Percentiles rank a stretch among this genome's conserved stretches.
phyloP scores from a whole-genome alignment of 164 flowering plant species.

The Stephania japonica region DNA sequence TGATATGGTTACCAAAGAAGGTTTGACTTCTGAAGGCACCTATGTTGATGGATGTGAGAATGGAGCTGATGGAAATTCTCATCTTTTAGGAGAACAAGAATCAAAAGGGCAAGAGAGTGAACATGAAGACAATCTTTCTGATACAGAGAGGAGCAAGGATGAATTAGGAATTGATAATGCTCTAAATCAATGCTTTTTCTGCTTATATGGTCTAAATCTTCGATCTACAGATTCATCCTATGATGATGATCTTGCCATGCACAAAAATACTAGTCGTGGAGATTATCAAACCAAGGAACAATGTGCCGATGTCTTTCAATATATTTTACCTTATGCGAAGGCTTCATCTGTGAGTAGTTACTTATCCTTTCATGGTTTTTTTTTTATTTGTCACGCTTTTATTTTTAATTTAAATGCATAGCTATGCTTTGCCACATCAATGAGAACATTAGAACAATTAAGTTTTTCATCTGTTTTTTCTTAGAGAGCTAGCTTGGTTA shows the following conservation, averaged over 20 bases:
- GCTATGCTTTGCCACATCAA: background rate
- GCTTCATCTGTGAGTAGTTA: slow-evolving; percentile 80
- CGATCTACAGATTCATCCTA: slow-evolving; percentile 69
- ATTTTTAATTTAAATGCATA: slow-evolving; percentile 2
- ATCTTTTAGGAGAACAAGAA: slow-evolving; percentile 21
- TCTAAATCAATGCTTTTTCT: slow-evolving; percentile 90
- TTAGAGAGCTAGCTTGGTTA: slow-evolving; percentile 81
- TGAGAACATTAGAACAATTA: background rate
- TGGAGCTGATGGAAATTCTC: slow-evolving; percentile 22
- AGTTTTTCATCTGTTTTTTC: slow-evolving; percentile 14
- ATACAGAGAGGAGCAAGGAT: slow-evolving; percentile 70
- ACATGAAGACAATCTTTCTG: slow-evolving; percentile 33
- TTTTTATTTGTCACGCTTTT: background rate
- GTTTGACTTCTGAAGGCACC: slow-evolving; percentile 12
- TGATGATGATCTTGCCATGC: slow-evolving; percentile 82
- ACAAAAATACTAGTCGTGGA: slow-evolving; percentile 87
- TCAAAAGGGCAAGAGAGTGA: slow-evolving; percentile 20
- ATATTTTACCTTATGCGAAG: slow-evolving; percentile 83
- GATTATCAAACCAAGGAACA: slow-evolving; percentile 98
- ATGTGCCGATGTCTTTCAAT: slow-evolving; percentile 93
- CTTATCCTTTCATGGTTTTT: slow-evolving; percentile 7
- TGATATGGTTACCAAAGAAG: slow-evolving; percentile 1
- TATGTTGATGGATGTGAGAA: slow-evolving; percentile 23
- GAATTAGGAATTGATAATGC: slow-evolving; percentile 80
- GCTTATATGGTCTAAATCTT: slow-evolving; percentile 93